Evolutionary conservation across 768 basidiomycete species (phyloP).

Genomic region (Panellus pusillus): DNA sequence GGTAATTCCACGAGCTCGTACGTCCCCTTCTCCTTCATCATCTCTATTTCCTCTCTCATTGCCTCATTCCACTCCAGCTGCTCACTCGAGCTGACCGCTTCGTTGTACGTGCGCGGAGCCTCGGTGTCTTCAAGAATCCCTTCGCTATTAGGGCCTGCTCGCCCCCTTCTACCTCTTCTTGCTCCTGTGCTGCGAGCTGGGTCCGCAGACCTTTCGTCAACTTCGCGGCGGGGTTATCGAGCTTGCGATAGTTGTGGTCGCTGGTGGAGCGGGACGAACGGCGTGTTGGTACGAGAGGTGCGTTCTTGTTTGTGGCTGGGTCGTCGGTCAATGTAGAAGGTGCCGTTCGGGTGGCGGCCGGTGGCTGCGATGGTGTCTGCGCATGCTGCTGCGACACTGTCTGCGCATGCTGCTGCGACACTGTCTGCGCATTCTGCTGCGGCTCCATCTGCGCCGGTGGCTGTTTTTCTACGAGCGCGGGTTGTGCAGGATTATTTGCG

Average conservation of each 20-base stretch:
- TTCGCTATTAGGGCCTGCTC: slow-evolving; percentile 1
- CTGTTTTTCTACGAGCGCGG: not conserved
- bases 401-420: too few relatives aligned
- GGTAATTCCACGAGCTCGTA: too few relatives aligned
- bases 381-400: too few relatives aligned
- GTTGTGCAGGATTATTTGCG: slow-evolving; percentile 9
- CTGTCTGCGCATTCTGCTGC: slow-evolving; percentile 1
- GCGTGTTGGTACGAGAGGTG: too few relatives aligned
- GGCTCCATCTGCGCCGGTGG: not conserved
- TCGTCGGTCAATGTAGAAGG: too few relatives aligned
- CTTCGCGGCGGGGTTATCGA: slow-evolving; percentile 7
- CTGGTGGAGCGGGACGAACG: not conserved
- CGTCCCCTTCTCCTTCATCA: slow-evolving; percentile 13
- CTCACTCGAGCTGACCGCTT: slow-evolving; percentile 4
- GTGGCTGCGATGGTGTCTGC: too few relatives aligned
- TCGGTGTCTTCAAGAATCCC: not conserved
- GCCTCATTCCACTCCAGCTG: slow-evolving; percentile 7
- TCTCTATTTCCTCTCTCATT: slow-evolving; percentile 13
- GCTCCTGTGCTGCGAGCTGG: too few relatives aligned
- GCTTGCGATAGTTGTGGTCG: slow-evolving; percentile 6
- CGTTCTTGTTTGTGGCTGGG: too few relatives aligned
- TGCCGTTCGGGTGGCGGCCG: too few relatives aligned
- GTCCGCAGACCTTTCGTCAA: too few relatives aligned
- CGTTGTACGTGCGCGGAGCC: not conserved
- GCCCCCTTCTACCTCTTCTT: not conserved